Conservation (phyloP, 225 moss, liverwort and hornwort genomes). For the Climacium dendroides region DNA sequence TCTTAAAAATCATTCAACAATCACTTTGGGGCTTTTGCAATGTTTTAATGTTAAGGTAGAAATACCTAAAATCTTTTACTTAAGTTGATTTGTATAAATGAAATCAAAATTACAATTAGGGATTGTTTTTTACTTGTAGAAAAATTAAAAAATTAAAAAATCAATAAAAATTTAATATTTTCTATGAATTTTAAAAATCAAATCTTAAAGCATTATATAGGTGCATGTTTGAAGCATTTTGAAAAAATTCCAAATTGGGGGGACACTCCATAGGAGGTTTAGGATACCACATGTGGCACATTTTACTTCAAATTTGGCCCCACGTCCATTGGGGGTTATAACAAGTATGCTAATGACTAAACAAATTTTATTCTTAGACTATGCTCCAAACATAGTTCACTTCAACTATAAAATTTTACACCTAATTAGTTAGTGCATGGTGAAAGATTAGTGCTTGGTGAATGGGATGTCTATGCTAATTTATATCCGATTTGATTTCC, state of each 20-base stretch:
- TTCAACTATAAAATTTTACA: neutral
- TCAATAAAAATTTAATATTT: too few relatives aligned
- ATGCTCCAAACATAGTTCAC: neutral
- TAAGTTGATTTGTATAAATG: neutral
- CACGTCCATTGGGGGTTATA: fast-evolving
- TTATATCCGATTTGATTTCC: too few relatives aligned
- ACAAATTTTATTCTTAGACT: neutral
- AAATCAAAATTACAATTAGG: neutral
- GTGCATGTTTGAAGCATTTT: neutral
- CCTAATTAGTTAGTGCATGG: too few relatives aligned
- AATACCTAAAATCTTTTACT: neutral
- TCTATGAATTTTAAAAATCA: neutral
- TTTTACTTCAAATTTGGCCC: neutral
- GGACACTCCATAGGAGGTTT: too few relatives aligned
- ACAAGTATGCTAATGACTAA: fast-evolving
- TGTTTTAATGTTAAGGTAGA: neutral
- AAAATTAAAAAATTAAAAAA: neutral
- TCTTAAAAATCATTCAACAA: neutral
- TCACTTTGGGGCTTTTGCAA: neutral
- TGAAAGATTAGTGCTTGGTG: too few relatives aligned
- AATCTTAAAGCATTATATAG: neutral
- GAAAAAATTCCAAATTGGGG: too few relatives aligned
- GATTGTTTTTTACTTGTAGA: neutral
- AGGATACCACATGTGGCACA: too few relatives aligned
- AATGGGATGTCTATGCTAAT: too few relatives aligned